phyloP scores from a whole-genome alignment of 2,329 filamentous ascomycete species.

The Fusarium hostae region DNA sequence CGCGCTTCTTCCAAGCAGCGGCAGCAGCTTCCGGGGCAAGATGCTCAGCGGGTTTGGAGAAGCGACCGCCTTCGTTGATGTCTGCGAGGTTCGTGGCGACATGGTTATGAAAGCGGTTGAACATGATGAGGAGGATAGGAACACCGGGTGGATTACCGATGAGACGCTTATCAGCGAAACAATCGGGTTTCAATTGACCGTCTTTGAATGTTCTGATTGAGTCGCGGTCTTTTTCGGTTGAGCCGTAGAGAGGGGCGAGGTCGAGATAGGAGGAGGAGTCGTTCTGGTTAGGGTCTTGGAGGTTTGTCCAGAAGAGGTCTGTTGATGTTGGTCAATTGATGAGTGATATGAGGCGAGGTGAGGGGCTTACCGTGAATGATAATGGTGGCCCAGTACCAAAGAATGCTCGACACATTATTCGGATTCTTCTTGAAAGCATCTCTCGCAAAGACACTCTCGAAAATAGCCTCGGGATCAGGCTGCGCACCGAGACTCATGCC shows the following conservation, averaged over 20 bases:
- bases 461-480: conserved; percentile 73
- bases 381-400: conserved; percentile 79
- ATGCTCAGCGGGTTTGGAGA: conserved; percentile 69
- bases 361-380: conserved; percentile 70
- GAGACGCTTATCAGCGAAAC: conserved; percentile 76
- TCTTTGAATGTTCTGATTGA: conserved; percentile 75
- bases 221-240: conserved; percentile 73
- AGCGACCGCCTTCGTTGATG: conserved; percentile 88
- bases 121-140: conserved; percentile 78
- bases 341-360: accelerated
- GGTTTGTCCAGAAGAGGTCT: conserved; percentile 78
- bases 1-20: conserved; percentile 73
- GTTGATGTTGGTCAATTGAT: background rate
- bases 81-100: conserved; percentile 79
- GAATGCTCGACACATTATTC: conserved; percentile 76
- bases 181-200: conserved; percentile 78
- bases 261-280: conserved; percentile 79
- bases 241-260: conserved; percentile 76
- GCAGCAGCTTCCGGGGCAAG: conserved; percentile 61
- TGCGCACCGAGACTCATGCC: conserved; percentile 70
- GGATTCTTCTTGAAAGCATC: conserved; percentile 67
- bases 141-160: conserved; percentile 78
- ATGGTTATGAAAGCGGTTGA: conserved; percentile 88
- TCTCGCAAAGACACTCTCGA: conserved; percentile 69
- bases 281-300: conserved; percentile 67